Base-by-base conservation (phyloP, 805 yeast species). In the Spathaspora boniae region DNA sequence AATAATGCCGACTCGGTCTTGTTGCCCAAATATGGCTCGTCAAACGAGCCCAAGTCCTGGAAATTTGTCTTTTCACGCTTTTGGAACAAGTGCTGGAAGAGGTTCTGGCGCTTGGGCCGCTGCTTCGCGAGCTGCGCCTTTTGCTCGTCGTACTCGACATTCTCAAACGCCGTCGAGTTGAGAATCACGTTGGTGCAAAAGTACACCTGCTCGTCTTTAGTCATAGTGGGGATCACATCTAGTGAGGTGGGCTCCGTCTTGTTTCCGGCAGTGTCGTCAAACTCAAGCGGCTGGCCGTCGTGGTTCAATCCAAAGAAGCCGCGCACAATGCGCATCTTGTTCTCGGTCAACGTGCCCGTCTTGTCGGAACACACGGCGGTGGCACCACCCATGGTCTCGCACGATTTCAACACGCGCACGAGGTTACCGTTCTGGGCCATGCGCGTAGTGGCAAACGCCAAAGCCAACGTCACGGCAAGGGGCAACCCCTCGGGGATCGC, bases 401-500 rank as follows among this genome's bases (percentile, higher is more conserved):
- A 93, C 30, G 95, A 82, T 52, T 81, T 82, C 46, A 93, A 69
- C 7, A 87, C 95, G 50, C 98, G 79, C n/a, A 93, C 99, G 51
- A 93, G 69, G 56, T 91, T 91, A 44, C 94, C 95, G 58, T 93
- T 96, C 57, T 85, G 84, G 15, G 95, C 88, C 99, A 93, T 93
- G 61, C 98, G 76, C 7, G 96, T 89, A 2, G 98, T 93, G 2
- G 99, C 98, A 68, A 93, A 93, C 0, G 98, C 98, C 46, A 93
- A 69, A 0, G 98, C 96, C 31, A 93, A 70, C 1, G 99, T 93
- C 12, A 93, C 98, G 2, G 99, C 99, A 38, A 93, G 69, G 1
- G 99, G 99, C 38, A 93, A 73, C 43, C 99, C 99, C 63, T 93
- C 99, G 3, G 99, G 99, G n/a, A 93, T 96, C 0, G 98, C 99